Conservation (phyloP, 257 asterid species). For the Solanum tacnaense region DNA sequence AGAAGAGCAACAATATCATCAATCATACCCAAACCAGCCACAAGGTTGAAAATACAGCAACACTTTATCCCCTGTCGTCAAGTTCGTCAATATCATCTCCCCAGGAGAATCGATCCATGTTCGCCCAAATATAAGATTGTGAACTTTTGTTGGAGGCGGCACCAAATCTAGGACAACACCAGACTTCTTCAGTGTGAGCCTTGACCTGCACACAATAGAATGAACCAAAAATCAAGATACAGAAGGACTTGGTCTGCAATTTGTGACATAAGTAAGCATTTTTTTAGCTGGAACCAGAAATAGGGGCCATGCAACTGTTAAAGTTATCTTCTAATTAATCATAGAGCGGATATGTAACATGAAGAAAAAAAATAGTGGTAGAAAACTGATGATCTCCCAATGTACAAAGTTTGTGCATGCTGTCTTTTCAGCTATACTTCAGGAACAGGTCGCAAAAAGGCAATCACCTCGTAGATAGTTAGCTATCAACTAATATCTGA, state of each 20-base stretch:
- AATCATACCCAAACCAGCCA: constrained; percentile 96
- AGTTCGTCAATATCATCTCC: constrained; percentile 86
- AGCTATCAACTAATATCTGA: background rate
- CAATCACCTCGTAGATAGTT: background rate
- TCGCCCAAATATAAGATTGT: constrained; percentile 92
- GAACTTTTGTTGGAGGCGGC: constrained; percentile 94
- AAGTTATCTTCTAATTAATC: background rate
- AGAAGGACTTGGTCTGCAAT: background rate
- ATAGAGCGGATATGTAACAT: background rate
- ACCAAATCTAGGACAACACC: constrained; percentile 80
- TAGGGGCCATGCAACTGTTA: background rate
- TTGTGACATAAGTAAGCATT: background rate
- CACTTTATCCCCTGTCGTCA: constrained; percentile 94
- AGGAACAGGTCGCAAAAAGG: background rate
- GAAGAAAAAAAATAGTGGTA: background rate
- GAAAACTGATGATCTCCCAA: background rate
- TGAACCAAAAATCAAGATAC: background rate
- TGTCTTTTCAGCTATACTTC: background rate
- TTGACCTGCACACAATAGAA: constrained; percentile 49
- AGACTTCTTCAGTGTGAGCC: constrained; percentile 72
- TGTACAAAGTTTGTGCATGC: background rate
- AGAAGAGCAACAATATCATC: background rate
- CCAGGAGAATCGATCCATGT: constrained; percentile 98
- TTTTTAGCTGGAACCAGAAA: background rate
- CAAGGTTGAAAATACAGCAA: constrained; percentile 96